These are phyloP conservation scores for Apiotrichum brassicae DNA, from an alignment of 1,284 basidiomycete genomes.

Conservation along the genomic window DNA sequence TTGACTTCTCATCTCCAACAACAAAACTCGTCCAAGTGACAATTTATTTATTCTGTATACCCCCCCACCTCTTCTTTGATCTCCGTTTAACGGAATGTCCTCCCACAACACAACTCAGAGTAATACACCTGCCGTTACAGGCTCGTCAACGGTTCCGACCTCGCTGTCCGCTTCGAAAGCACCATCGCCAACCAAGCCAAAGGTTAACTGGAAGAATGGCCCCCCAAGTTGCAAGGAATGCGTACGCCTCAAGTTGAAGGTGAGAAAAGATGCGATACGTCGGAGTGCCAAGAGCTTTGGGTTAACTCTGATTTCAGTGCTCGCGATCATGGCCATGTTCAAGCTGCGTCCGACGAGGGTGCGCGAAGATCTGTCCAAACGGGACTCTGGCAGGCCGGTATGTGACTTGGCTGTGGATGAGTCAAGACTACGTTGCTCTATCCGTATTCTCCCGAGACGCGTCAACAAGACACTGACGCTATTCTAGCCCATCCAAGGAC, in stretches of 20 bases:
- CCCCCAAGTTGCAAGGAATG: slow-evolving; percentile 22
- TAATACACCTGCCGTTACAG: background rate
- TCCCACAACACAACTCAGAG: background rate
- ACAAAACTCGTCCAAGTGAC: too few species aligned
- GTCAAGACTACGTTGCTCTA: too few species aligned
- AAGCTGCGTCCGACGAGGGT: slow-evolving; percentile 20
- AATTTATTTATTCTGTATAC: background rate
- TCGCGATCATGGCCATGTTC: slow-evolving; percentile 23
- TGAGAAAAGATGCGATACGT: background rate
- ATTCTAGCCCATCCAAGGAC: slow-evolving; percentile 14
- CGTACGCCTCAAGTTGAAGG: slow-evolving; percentile 22
- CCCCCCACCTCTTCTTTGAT: background rate
- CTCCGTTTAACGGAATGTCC: background rate
- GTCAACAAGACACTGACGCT: too few species aligned
- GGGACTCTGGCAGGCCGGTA: slow-evolving; percentile 17
- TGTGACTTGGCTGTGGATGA: background rate
- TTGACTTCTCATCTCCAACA: too few species aligned
- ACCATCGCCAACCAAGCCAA: background rate
- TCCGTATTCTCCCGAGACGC: too few species aligned
- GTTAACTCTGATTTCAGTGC: too few species aligned
- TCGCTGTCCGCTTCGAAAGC: background rate
- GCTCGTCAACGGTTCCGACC: background rate
- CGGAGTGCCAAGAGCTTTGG: background rate
- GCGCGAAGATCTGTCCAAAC: slow-evolving; percentile 19
- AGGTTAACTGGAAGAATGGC: slow-evolving; percentile 21